Percentiles rank a stretch among this genome's conserved stretches.
Evolutionary conservation across 2,329 filamentous ascomycete species (phyloP).

Genomic region (Diplocarpon rosae): DNA sequence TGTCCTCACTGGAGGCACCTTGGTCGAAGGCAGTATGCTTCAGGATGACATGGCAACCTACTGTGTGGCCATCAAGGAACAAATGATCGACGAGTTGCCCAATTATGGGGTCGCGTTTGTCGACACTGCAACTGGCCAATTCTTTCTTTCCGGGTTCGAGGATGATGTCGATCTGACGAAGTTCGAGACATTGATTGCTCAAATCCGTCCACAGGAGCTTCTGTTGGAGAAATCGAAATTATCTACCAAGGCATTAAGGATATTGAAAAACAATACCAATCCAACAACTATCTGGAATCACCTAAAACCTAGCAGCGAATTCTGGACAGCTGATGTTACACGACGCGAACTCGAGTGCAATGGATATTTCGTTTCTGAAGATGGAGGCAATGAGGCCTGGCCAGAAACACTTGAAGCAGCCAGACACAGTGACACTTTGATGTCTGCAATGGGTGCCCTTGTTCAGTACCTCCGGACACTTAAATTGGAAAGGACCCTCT

Average conservation of each 20-base stretch:
- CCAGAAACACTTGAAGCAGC: constrained; percentile 62
- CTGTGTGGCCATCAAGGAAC: constrained; percentile 87
- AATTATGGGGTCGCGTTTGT: constrained; percentile 89
- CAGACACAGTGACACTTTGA: constrained; percentile 67
- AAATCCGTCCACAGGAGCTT: constrained; percentile 79
- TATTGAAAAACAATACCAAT: constrained; percentile 89
- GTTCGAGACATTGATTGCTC: constrained; percentile 93
- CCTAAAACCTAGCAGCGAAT: constrained; percentile 76
- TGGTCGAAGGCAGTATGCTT: constrained; percentile 93
- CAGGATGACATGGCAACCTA: constrained; percentile 97
- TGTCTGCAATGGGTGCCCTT: constrained; percentile 85
- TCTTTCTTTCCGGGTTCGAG: constrained; percentile 82
- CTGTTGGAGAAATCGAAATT: constrained; percentile 79
- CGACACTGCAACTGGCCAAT: constrained; percentile 91
- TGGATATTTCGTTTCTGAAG: constrained; percentile 62
- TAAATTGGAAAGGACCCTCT: constrained; percentile 77
- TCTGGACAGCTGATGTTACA: constrained; percentile 78
- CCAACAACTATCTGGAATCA: constrained; percentile 95
- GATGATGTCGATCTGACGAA: constrained; percentile 92
- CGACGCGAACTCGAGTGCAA: constrained; percentile 69
- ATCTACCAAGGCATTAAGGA: constrained; percentile 80
- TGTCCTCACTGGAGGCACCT: constrained; percentile 81
- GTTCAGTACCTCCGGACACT: constrained; percentile 77
- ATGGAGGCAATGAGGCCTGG: constrained; percentile 52
- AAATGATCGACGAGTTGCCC: constrained; percentile 59